Base-by-base conservation (phyloP, 1,139 yeast species). In the Zygosaccharomyces sapae region DNA sequence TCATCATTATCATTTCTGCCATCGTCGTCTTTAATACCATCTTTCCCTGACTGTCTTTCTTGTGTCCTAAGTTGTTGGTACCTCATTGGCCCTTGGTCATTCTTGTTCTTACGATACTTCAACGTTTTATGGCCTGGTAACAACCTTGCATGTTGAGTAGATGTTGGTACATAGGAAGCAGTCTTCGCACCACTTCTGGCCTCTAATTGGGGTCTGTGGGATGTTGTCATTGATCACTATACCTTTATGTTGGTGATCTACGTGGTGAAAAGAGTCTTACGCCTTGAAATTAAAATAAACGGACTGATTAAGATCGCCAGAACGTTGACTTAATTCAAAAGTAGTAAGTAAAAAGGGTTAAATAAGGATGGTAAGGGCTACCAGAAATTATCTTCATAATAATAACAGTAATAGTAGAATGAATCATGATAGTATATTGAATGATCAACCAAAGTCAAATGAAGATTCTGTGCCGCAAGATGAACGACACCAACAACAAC, bases 201-300 rank as follows among this genome's bases (percentile, higher is more conserved):
- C 60, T 89, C 96, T 52, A 87, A 75, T 6, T 95, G 87, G 0
- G 97, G 96, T 63, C 95, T 76, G 62, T 87, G 96, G 42, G 94
- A 92, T 2, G 95, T 83, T 1, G 95, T 85, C 96, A 87, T 87
- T 7, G n/a, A 12, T 24, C 31, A 16, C 18, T 25, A 10, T 22
- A 18, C 16, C 18, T 34, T 16, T 18, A 13, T 39, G 29, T 19
- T 18, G 6, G 37, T 16, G 16, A 20, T 13, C 29, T 38, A 16
- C 42, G 16, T 12, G 40, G 5, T 34, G 16, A 37, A 20, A 37
- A 37, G 38, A 24, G 30, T 27, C 30, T 27, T 27, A 3, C 30
- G n/a, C 12, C 10, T 27, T 10, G 5, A 27, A 12, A 9, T 27
- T 27, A 27, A 27, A 27, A 27, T 12, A 27, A 27, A 27, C 30